phyloP scores from a whole-genome alignment of 1,284 basidiomycete species.

The Singerocomus inundabilis region DNA sequence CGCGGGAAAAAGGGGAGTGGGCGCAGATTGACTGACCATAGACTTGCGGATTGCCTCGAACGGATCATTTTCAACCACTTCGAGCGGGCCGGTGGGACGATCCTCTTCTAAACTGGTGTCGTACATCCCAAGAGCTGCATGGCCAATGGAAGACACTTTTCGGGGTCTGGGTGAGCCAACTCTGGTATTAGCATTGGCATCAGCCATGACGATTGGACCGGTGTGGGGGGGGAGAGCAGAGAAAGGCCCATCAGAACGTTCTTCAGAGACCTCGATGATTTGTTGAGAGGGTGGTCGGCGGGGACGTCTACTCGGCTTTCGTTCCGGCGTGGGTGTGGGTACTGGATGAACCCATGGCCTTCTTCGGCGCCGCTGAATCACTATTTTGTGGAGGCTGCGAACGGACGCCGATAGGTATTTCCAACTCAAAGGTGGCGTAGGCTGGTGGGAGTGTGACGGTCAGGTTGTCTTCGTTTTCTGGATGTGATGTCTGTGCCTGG shows the following conservation, averaged over 20 bases:
- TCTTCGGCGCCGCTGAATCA: not conserved
- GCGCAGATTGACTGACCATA: conserved; percentile 5
- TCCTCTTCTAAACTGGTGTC: no score
- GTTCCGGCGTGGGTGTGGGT: conserved; percentile 14
- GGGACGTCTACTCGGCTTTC: conserved; percentile 5
- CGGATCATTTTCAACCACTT: no score
- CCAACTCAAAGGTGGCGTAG: conserved; percentile 52
- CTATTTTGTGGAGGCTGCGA: conserved; percentile 11
- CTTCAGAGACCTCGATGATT: conserved; percentile 45
- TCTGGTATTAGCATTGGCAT: not conserved
- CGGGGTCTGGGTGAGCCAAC: not conserved
- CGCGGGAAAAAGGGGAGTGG: not conserved
- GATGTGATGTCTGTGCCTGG: not conserved
- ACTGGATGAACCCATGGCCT: not conserved
- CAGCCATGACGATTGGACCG: not conserved
- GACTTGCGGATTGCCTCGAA: conserved; percentile 21
- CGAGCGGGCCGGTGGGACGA: no score
- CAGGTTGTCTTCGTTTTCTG: conserved; percentile 9
- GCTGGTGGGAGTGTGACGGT: conserved; percentile 50
- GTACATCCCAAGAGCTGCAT: not conserved
- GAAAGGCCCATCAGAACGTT: conserved; percentile 25
- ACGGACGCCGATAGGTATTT: conserved; percentile 35
- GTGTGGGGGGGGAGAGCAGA: conserved; percentile 21
- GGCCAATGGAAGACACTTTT: conserved; percentile 2
- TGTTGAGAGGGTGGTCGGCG: conserved; percentile 37